Evolutionary conservation across 148 eudicot genomes (phyloP), one percentile per base, ranked within the genome.

Genomic region (Drosera capensis): DNA sequence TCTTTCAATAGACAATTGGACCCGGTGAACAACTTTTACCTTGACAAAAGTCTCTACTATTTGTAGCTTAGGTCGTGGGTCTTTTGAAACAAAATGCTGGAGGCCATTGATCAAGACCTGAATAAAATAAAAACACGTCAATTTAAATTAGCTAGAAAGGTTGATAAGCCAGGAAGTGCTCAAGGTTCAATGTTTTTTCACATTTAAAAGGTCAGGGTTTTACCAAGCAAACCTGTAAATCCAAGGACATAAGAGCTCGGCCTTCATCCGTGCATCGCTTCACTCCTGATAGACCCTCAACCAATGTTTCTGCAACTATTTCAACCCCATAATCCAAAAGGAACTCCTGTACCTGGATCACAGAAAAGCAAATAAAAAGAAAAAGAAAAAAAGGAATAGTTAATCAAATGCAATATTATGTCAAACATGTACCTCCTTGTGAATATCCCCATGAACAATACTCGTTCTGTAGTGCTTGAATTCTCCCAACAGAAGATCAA

Each of bases 91-190:
- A 58, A 87, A 79, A 66, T 82, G 94, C 54, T 73, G 78, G 49
- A 87, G 78, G 51, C 96, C 96, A 58, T 87, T 87, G 44, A 87
- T 87, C 67, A 87, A 70, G 51, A 87, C 96, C 96, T 87, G 71
- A 62, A 41, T 45, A 43, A 13, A 52, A 8, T 14, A 39, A 37
- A 25, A 1, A 13, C 28, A 41, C 22, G 12, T 34, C 17, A 35
- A 31, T 7, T n/a, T 14, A 45, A 49, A 45, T 34, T 34, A 40
- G 26, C 23, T 37, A 24, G 7, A 54, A 19, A 42, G 16, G 20
- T 7, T 9, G 53, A 1, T 15, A 40, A 20, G 7, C 12, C 26
- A 22, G 16, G 25, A 6, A 15, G 13, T 15, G 3, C 2, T 34
- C 1, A 38, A 20, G n/a, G n/a, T n/a, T n/a, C n/a, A n/a, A n/a